phyloP scores from a whole-genome alignment of 2,329 filamentous ascomycete species.

The Xenoacremonium recifei region DNA sequence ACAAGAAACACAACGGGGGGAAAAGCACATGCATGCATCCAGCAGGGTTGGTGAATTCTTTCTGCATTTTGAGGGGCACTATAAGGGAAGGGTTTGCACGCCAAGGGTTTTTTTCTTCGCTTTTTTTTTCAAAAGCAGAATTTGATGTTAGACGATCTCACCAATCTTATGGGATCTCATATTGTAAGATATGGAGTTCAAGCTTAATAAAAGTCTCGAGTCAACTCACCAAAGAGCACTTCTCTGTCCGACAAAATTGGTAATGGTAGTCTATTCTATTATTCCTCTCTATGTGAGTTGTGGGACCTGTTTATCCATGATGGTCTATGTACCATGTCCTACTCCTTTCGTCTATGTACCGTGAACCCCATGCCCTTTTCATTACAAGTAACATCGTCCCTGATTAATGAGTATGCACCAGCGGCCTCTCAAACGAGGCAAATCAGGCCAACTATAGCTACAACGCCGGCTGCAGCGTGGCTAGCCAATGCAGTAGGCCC shows the following conservation, averaged over 20 bases:
- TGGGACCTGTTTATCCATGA: too few species aligned
- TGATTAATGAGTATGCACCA: too few species aligned
- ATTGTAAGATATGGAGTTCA: conserved; percentile 27
- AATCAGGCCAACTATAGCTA: conserved; percentile 20
- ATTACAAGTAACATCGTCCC: too few species aligned
- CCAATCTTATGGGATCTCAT: conserved; percentile 14
- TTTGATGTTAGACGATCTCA: conserved; percentile 21
- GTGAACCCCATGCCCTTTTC: too few species aligned
- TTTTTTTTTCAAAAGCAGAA: conserved; percentile 20
- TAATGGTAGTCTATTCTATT: too few species aligned
- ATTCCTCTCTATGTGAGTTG: too few species aligned
- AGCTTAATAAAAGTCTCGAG: conserved; percentile 17
- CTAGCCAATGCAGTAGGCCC: conserved; percentile 17
- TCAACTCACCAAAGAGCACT: too few species aligned
- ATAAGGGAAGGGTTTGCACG: conserved; percentile 16
- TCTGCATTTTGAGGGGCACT: conserved; percentile 28
- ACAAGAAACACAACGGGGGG: conserved; percentile 16
- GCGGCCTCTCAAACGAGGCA: conserved; percentile 14
- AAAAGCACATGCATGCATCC: conserved; percentile 26
- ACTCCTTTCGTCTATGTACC: too few species aligned
- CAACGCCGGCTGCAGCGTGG: conserved; percentile 14
- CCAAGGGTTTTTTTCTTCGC: too few species aligned
- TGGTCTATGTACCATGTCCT: too few species aligned
- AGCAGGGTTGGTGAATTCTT: conserved; percentile 18
- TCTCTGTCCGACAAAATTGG: too few species aligned